phyloP scores from a whole-genome alignment of 1,139 yeast genomes.

The Hyphopichia burtonii region DNA sequence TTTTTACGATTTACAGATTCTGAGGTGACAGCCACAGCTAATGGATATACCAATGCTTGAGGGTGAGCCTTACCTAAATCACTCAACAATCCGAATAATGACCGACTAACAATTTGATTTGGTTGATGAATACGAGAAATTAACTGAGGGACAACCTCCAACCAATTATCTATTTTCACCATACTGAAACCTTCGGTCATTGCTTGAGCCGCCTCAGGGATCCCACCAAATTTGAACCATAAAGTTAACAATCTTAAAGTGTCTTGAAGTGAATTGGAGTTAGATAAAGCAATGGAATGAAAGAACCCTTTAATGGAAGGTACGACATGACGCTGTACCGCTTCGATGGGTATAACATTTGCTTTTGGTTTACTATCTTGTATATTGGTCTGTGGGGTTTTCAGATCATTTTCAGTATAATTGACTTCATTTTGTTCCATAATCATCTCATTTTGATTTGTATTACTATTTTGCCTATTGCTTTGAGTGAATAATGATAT shows the following conservation, averaged over 20 bases:
- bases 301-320: conserved; percentile 96
- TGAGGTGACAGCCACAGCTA: conserved; percentile 94
- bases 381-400: neutral
- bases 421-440: conserved; percentile 21
- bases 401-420: conserved; percentile 12
- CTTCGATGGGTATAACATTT: conserved; percentile 48
- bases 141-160: conserved; percentile 92
- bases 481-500: conserved; percentile 62
- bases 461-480: conserved; percentile 20
- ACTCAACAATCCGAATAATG: conserved; percentile 76
- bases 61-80: conserved; percentile 96
- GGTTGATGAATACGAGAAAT: conserved; percentile 97
- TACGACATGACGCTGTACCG: conserved; percentile 81
- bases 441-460: conserved; percentile 18
- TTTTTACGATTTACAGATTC: conserved; percentile 85
- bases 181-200: conserved; percentile 88
- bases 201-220: conserved; percentile 86
- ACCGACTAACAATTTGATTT: conserved; percentile 75
- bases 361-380: conserved; percentile 10
- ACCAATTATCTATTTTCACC: conserved; percentile 91
- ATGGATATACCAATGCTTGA: conserved; percentile 91
- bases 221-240: conserved; percentile 96
- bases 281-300: conserved; percentile 87
- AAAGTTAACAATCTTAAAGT: conserved; percentile 83
- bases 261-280: conserved; percentile 87